phyloP scores from a whole-genome alignment of 2,329 filamentous ascomycete species.

The Ceratocystis eucalypticola region DNA sequence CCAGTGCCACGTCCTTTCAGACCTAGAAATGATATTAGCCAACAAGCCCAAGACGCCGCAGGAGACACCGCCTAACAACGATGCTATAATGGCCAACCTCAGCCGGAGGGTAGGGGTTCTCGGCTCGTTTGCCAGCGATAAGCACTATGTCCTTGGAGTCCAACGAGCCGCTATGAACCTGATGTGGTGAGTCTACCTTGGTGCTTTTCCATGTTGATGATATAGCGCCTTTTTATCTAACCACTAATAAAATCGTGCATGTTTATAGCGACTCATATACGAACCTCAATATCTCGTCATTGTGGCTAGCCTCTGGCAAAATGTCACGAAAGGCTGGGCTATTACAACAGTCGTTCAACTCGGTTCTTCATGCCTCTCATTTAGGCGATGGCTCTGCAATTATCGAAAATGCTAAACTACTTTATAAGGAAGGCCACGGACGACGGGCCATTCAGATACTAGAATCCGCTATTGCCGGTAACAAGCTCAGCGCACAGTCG shows the following conservation, averaged over 20 bases:
- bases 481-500: background rate
- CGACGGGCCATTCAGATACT: slow-evolving; percentile 89
- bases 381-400: slow-evolving; percentile 77
- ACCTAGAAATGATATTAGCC: slow-evolving; percentile 64
- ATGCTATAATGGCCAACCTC: slow-evolving; percentile 38
- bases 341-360: slow-evolving; percentile 80
- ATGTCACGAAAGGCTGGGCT: slow-evolving; percentile 76
- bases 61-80: slow-evolving; percentile 1
- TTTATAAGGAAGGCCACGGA: slow-evolving; percentile 89
- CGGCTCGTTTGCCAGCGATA: slow-evolving; percentile 80
- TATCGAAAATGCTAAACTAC: slow-evolving; percentile 81
- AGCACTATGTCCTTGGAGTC: slow-evolving; percentile 81
- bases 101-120: slow-evolving; percentile 73
- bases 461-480: slow-evolving; percentile 65
- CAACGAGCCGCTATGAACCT: slow-evolving; percentile 79
- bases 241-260: background rate
- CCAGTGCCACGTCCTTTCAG: slow-evolving; percentile 73
- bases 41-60: slow-evolving; percentile 2
- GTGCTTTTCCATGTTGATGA: background rate
- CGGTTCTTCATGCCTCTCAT: slow-evolving; percentile 74
- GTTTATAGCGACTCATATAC: slow-evolving; percentile 25
- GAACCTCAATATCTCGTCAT: slow-evolving; percentile 60
- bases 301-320: slow-evolving; percentile 75
- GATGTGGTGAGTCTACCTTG: slow-evolving; percentile 40
- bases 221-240: background rate